Evolutionary conservation across 2,329 filamentous ascomycete species (phyloP), one percentile per base, ranked within the genome.

Genomic region (Alternaria infectoria): DNA sequence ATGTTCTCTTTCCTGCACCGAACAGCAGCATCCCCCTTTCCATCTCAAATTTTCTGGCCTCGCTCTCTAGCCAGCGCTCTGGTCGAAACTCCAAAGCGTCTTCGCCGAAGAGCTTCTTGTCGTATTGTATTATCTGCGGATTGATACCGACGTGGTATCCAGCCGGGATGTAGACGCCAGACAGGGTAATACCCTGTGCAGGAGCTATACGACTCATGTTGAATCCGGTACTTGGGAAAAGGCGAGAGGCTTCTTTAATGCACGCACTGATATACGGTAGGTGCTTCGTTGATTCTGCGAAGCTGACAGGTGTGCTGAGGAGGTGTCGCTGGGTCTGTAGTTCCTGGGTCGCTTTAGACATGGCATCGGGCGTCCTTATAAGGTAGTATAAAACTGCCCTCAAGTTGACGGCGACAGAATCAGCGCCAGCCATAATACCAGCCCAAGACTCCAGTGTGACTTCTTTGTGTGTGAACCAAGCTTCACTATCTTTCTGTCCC

Each of bases 341-440:
- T 2, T 23, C 21, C 10, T 13, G 44, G 12, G 21, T 46, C 6
- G 21, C 12, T 23, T 21, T 46, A 15, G 19, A 15, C 19, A 23
- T 23, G 7, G 44, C 44, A 2, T 23, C 13, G 21, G 44, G 44
- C 1, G 44, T 25, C 6, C 44, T 21, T 2, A 46, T 46, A 23
- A 46, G 44, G 12, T 46, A 23, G 19, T 46, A 46, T 46, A 46
- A 46, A 23, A 21, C 12, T n/a, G 44, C 15, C 25, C 23, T 36
- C 2, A 82, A 62, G 9, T 72, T 66, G 11, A 78, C 71, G 5
- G 78, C 75, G 0, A 77, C 81, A 3, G 79, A 81, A 23, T 80
- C 79, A 11, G 73, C 67, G 23, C 79, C 79, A 2, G 77, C 80
- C 55, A 79, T 70, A 68, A 79, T 70, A 8, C 66, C 73, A 30